Base-by-base conservation (phyloP, 2,329 filamentous ascomycete genomes). In the Penicillium psychrosexuale region DNA sequence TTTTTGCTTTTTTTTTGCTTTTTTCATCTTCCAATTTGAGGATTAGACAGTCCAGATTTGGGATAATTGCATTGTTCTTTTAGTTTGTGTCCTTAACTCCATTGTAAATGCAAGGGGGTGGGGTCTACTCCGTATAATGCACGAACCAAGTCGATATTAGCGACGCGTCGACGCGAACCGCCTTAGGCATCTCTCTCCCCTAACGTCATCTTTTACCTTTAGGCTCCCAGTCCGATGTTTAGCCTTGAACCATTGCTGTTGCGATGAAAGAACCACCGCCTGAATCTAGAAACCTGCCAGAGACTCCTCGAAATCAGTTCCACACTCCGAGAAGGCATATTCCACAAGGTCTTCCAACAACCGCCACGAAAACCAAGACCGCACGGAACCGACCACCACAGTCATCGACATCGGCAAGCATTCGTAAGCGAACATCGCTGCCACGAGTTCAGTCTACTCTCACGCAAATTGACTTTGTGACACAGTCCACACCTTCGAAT, bases 391-490 rank as follows among this genome's bases (percentile, higher is more conserved):
- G 37, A 37, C 61, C 51, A 43, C 56, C 52, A 52, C 51, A 47
- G 3, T 60, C 64, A 7, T 51, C 48, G 30, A 62, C 60, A 15
- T 55, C 60, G 8, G 51, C 56, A n/a, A 65, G 55, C 42, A 59
- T 57, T 6, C 55, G 48, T 34, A 69, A 64, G 45, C 61, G 59
- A 42, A 56, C 17, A 15, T 57, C 61, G 5, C 22, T 65, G 5
- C 45, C 58, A 15, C 59, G 49, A 8, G 68, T 65, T 13, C 74
- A 77, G 44, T 68, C 71, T 2, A 77, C 74, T 0, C 66, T 77
- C 15, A 77, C 74, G 1, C 74, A 77, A 53, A 73, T 77, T 46
- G 72, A 72, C 36, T 76, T 70, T 47, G 71, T 74, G 43, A 67
- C 66, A 2, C 66, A 61, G 51, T 37, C 59, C 47, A 49, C 58